Conservation (phyloP, 768 basidiomycete species). For the Boletus subparvulus region DNA sequence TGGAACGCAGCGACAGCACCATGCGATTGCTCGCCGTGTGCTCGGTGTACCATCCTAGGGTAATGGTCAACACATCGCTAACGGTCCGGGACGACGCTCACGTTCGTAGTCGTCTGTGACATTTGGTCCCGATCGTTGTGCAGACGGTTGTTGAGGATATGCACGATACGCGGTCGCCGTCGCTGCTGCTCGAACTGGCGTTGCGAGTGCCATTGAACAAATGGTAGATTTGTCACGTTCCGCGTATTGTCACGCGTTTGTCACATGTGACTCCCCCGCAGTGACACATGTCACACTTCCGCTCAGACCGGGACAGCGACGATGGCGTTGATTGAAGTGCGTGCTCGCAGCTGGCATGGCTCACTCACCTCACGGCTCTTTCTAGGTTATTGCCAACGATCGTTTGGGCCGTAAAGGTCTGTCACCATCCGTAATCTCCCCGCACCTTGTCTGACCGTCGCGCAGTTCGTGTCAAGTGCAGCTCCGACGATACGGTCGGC, state of each 20-base stretch:
- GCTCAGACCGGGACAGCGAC: slow-evolving; percentile 18
- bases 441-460: slow-evolving; percentile 7
- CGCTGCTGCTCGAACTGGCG: slow-evolving; percentile 29
- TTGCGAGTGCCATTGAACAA: slow-evolving; percentile 28
- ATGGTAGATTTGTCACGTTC: slow-evolving; percentile 10
- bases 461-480: slow-evolving; percentile 92
- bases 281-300: slow-evolving; percentile 18
- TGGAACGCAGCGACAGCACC: slow-evolving; percentile 85
- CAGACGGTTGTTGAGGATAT: slow-evolving; percentile 23
- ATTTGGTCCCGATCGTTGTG: slow-evolving; percentile 37
- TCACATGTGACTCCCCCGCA: slow-evolving; percentile 10
- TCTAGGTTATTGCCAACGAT: slow-evolving; percentile 91
- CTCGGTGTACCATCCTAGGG: slow-evolving; percentile 84
- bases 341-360: slow-evolving; percentile 1
- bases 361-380: slow-evolving; percentile 1
- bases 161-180: slow-evolving; percentile 24
- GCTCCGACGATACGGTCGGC: slow-evolving; percentile 93
- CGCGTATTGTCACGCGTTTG: slow-evolving; percentile 22
- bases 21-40: slow-evolving; percentile 78
- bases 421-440: not conserved
- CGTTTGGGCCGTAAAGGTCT: slow-evolving; percentile 91
- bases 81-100: slow-evolving; percentile 34
- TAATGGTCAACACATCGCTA: slow-evolving; percentile 5
- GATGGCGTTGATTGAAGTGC: slow-evolving; percentile 59
- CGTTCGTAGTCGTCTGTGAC: slow-evolving; percentile 78